A percentile compares a stretch with the other conserved stretches of the same genome.
Evolutionary conservation across 345 rosid species (phyloP).

Genomic region (Hibiscus trionum): DNA sequence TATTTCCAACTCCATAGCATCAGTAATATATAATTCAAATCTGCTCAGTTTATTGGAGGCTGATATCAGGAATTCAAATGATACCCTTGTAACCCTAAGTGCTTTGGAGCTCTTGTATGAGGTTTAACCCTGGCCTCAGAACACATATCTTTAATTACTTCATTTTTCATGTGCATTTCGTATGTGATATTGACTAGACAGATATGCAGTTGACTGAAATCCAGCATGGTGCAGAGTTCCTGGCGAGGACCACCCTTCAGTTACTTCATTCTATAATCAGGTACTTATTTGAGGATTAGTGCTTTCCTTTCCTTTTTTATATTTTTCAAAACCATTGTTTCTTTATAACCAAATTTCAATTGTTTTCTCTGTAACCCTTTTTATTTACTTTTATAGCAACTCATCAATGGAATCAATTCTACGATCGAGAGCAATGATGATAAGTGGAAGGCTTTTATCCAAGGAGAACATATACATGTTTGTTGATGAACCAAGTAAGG

Average conservation of each 20-base stretch:
- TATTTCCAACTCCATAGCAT: conserved; percentile 62
- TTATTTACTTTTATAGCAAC: conserved; percentile 32
- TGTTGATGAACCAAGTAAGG: conserved; percentile 63
- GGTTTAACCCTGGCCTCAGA: conserved; percentile 32
- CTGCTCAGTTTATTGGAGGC: conserved; percentile 70
- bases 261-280: conserved; percentile 62
- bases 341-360: not conserved
- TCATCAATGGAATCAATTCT: conserved; percentile 40
- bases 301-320: not conserved
- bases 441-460: conserved; percentile 73
- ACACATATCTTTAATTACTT: not conserved
- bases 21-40: conserved; percentile 46
- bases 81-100: conserved; percentile 57
- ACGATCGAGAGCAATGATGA: conserved; percentile 78
- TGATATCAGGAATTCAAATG: conserved; percentile 52
- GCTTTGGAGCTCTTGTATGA: conserved; percentile 77
- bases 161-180: not conserved
- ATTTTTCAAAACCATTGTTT: not conserved
- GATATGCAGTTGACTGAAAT: conserved; percentile 58
- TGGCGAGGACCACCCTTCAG: conserved; percentile 60
- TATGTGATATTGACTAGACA: conserved; percentile 8
- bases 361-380: not conserved
- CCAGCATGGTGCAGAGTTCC: conserved; percentile 65
- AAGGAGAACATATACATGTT: conserved; percentile 38
- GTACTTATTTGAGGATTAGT: conserved; percentile 27